Conservation (phyloP, 139 green algal species). For the Pseudopediastrum boryanum region DNA sequence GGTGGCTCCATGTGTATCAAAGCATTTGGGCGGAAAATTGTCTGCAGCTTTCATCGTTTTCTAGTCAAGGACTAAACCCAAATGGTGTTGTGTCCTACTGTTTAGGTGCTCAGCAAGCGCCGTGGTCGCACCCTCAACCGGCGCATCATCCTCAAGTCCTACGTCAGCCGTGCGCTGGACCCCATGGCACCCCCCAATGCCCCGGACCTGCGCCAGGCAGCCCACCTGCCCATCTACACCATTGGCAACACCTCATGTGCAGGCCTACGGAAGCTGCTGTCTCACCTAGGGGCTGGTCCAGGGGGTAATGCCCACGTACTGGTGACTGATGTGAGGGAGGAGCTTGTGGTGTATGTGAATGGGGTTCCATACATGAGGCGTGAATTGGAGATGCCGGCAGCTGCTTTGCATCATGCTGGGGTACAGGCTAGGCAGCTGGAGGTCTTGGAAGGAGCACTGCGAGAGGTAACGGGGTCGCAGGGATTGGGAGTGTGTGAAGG, state of each 20-base stretch:
- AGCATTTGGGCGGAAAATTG: too few species aligned
- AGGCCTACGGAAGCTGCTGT: slow-evolving; percentile 67
- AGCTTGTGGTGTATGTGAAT: slow-evolving; percentile 89
- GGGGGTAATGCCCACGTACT: slow-evolving; percentile 62
- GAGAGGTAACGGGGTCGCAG: slow-evolving; percentile 15
- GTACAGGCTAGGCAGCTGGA: slow-evolving; percentile 74
- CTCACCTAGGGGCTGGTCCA: slow-evolving; percentile 55
- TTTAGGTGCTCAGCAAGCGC: slow-evolving; percentile 71
- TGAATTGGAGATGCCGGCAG: slow-evolving; percentile 88
- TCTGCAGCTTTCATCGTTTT: too few species aligned
- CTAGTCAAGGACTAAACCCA: too few species aligned
- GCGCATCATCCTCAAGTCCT: slow-evolving; percentile 91
- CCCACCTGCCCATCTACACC: slow-evolving; percentile 46
- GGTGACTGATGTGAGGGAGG: slow-evolving; percentile 87
- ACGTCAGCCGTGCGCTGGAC: slow-evolving; percentile 38
- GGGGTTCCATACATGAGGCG: slow-evolving; percentile 77
- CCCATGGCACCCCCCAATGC: slow-evolving; percentile 40
- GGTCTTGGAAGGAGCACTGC: slow-evolving; percentile 56
- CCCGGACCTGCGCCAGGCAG: slow-evolving; percentile 53
- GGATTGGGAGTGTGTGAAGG: background rate
- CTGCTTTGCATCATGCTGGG: slow-evolving; percentile 84
- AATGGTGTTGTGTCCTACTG: too few species aligned
- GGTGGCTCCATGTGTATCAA: too few species aligned
- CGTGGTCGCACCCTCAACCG: slow-evolving; percentile 72
- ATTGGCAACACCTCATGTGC: slow-evolving; percentile 55